Evolutionary conservation across 768 basidiomycete genomes (phyloP), one percentile per base, ranked within the genome.

Genomic region (Scleroderma bovista): DNA sequence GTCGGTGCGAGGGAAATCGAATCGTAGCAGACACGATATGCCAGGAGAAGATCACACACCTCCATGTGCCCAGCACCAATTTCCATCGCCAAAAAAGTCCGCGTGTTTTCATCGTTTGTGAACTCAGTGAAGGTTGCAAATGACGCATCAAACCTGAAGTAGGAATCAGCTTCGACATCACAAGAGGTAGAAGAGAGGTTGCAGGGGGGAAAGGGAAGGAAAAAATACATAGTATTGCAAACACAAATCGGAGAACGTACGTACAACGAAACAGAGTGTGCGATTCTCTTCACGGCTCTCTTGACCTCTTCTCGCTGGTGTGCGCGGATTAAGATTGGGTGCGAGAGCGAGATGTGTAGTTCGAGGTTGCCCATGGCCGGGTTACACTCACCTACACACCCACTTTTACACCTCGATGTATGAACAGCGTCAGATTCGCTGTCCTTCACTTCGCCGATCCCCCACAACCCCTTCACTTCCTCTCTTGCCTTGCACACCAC

Each of bases 301-400:
- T 81, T 85, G 34, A 95, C 69, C 3, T 83, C 83, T 31, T 88
- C 82, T 50, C 82, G 72, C 65, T 96, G 93, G 62, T 93, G 83
- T 2, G 84, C 76, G 17, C 87, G 81, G 26, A 96, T 69, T 60
- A 80, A 92, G 24, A 87, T 75, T 10, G 93, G 91, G 4, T 89
- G 79, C 0, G 92, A 86, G 12, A 98, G 72, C 2, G 93, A 95
- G 37, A 98, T 72, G 58, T 96, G 94, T 31, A 96, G 72, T 54
- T 86, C 81, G 31, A 45, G 31, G 11, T 45, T 34, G 31, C 23
- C 26, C 26, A 29, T 29, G 15, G 24, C 26, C 24, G 10, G 15
- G 22, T 16, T 51, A 51, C 29, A 57, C 59, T 41, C 51, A 29
- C 11, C 54, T 60, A 20, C 24, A 26, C 24, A 7, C 19, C 24